phyloP scores from a whole-genome alignment of 2,329 filamentous ascomycete species.

The Colletotrichum godetiae region DNA sequence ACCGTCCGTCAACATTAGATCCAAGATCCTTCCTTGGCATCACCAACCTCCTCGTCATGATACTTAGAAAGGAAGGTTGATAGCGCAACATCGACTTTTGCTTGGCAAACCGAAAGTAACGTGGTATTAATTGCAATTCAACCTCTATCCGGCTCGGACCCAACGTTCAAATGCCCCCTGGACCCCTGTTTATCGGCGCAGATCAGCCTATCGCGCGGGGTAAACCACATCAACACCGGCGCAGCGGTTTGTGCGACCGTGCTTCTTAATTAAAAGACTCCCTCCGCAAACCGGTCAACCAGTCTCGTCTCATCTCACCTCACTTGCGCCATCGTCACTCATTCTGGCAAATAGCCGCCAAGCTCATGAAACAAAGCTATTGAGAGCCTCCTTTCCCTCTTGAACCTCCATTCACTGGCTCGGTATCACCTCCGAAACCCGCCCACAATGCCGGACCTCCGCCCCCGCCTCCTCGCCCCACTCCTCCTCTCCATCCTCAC shows the following conservation, averaged over 20 bases:
- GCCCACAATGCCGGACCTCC: conserved; percentile 22
- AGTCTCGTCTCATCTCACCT: conserved; percentile 4
- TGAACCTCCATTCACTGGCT: neutral
- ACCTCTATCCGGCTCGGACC: neutral
- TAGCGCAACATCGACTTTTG: conserved; percentile 14
- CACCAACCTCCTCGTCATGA: neutral
- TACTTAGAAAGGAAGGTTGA: conserved; percentile 36
- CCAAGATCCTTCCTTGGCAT: neutral
- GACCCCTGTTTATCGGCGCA: conserved; percentile 27
- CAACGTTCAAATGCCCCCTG: neutral
- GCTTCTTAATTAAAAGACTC: conserved; percentile 20
- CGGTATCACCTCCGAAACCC: neutral
- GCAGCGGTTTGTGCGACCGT: conserved; percentile 3
- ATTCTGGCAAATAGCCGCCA: neutral
- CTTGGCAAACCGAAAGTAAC: conserved; percentile 24
- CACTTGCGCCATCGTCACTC: neutral
- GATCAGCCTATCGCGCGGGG: conserved; percentile 31
- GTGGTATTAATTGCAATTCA: conserved; percentile 5
- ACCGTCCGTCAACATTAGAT: neutral
- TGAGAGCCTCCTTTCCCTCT: neutral
- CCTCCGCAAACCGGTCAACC: neutral
- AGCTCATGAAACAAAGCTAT: neutral
- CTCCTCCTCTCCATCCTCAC: conserved; percentile 34
- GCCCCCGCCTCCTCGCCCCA: conserved; percentile 12
- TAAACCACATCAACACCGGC: conserved; percentile 11